Percentiles rank a stretch among this genome's conserved stretches.
phyloP scores from a whole-genome alignment of 2,329 filamentous ascomycete genomes.

The Pseudohalonectria lignicola region DNA sequence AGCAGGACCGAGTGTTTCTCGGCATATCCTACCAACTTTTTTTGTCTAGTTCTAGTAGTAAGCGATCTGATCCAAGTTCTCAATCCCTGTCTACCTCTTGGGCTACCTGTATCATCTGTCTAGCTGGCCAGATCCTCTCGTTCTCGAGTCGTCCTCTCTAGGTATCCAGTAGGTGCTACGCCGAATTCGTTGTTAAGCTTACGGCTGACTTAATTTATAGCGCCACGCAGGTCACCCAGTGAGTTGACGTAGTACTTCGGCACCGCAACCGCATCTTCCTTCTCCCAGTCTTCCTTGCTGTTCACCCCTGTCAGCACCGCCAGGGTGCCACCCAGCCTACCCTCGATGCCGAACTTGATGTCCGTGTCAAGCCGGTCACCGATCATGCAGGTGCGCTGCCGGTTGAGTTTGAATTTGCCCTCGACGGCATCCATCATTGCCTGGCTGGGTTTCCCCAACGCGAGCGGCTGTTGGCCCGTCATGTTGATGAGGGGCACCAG shows the following conservation, averaged over 20 bases:
- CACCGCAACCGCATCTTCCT: slow-evolving; percentile 53
- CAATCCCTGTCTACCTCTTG: too few species aligned
- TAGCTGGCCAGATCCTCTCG: too few species aligned
- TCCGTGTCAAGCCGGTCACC: slow-evolving; percentile 91
- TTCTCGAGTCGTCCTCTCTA: too few species aligned
- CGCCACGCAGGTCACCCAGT: slow-evolving; percentile 57
- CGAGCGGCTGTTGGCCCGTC: slow-evolving; percentile 56
- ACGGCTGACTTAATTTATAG: too few species aligned
- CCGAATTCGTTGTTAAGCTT: too few species aligned
- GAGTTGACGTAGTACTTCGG: slow-evolving; percentile 78
- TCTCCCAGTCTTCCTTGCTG: slow-evolving; percentile 74
- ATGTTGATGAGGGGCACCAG: slow-evolving; percentile 69
- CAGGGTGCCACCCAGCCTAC: slow-evolving; percentile 80
- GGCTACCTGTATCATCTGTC: too few species aligned
- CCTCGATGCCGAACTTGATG: slow-evolving; percentile 89
- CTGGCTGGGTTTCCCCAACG: slow-evolving; percentile 89
- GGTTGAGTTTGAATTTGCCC: slow-evolving; percentile 85
- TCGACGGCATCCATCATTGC: slow-evolving; percentile 99
- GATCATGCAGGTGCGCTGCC: slow-evolving; percentile 83
- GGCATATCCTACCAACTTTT: too few species aligned
- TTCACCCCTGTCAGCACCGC: slow-evolving; percentile 85
- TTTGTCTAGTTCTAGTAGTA: too few species aligned
- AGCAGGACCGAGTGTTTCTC: too few species aligned
- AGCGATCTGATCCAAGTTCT: too few species aligned
- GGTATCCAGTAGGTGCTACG: too few species aligned